These are phyloP conservation scores for Monilinia aucupariae DNA, from an alignment of 2,329 filamentous ascomycete genomes.

Conservation along the genomic window DNA sequence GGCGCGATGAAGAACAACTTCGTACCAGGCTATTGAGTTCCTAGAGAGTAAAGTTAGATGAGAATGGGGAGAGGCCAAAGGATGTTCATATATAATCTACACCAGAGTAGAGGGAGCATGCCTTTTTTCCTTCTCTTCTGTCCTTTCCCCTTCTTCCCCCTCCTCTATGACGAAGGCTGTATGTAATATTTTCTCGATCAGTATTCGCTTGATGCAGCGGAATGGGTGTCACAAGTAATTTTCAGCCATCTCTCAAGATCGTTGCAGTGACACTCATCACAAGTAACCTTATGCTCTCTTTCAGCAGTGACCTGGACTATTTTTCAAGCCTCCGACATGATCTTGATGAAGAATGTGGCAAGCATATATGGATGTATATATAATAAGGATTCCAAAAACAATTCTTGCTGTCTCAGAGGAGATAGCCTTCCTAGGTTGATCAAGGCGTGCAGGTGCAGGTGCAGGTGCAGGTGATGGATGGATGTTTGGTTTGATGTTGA, in stretches of 20 bases:
- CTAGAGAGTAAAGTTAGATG: constrained; percentile 6
- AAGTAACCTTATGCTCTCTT: neutral
- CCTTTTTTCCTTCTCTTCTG: neutral
- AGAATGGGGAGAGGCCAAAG: constrained; percentile 1
- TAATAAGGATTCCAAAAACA: neutral
- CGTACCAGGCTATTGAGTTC: neutral
- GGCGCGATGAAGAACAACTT: neutral
- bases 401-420: neutral
- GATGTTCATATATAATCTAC: neutral
- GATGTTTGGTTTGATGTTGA: neutral
- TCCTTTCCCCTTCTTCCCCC: neutral
- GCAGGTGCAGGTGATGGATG: too few relatives aligned
- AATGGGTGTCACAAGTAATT: constrained; percentile 1
- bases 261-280: constrained; percentile 17
- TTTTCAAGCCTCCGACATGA: constrained; percentile 15
- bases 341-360: neutral
- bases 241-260: constrained; percentile 17
- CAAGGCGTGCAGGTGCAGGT: neutral
- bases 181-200: constrained; percentile 6
- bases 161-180: neutral
- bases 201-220: constrained; percentile 10
- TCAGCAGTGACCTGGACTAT: constrained; percentile 3
- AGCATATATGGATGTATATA: neutral
- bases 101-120: constrained; percentile 8
- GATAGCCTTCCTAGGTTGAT: neutral